Base-by-base conservation (phyloP, 2,329 filamentous ascomycete species). In the Capronia coronata region DNA sequence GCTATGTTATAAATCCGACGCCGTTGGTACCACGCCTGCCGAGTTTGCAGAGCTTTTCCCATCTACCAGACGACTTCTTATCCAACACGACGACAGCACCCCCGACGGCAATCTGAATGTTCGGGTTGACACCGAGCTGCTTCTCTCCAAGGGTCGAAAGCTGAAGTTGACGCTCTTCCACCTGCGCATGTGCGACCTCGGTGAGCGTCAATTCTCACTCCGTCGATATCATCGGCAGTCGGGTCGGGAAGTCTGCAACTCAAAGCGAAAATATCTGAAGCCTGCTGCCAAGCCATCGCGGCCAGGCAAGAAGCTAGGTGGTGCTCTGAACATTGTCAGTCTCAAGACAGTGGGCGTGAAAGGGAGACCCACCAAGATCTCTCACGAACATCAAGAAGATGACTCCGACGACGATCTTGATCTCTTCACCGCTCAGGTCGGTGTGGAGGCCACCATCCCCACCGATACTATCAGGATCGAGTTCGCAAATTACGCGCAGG, bases 51-150 rank as follows among this genome's bases (percentile, higher is more conserved):
- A 83, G 46, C 78, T 94, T 46, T 98, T 96, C 66, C 91, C 93
- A 9, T 94, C 90, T 7, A 78, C 83, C 59, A 82, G 88, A 65
- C 80, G 86, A 48, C 72, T 97, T 45, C 80, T 80, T 29, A 88
- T 98, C 63, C 82, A 86, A 22, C 91, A 97, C 65, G 93, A 97
- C 65, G 88, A 96, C 68, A 81, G 87, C 42, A 93, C 89, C 0
- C 70, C 83, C 2, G 91, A 98, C 65, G 91, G 91, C 29, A 95
- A 96, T 73, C 94, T 96, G 88, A 97, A 97, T 65, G 76, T 98
- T 49, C 83, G 90, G 25, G 77, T 97, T 51, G 90, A 95, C 65
- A 91, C 87, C 4, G 74, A 86, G 55, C 78, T 87, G 39, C 69
- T 72, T 21, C 70, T 73, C 21, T 75, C 77, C 21, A 77, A 78